Conservation (phyloP, 2,329 filamentous ascomycete genomes). For the Peltaster fructicola region DNA sequence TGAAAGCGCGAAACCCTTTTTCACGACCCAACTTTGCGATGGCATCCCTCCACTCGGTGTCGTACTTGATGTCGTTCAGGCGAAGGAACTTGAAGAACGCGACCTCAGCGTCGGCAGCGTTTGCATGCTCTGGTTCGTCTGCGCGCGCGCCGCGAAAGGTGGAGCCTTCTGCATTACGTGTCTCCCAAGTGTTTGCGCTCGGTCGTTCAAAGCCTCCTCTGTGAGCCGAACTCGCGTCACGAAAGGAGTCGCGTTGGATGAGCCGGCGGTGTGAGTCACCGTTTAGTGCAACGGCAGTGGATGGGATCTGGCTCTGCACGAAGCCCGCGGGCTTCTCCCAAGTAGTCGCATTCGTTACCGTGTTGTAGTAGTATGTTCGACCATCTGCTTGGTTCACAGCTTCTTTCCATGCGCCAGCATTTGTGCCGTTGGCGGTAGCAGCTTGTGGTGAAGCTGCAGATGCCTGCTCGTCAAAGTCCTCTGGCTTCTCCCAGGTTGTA, state of each 20-base stretch:
- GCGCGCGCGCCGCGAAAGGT: slow-evolving; percentile 19
- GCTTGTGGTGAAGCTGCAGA: too few relatives aligned
- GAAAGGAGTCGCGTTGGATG: slow-evolving; percentile 12
- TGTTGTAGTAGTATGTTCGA: slow-evolving; percentile 80
- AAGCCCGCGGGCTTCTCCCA: slow-evolving; percentile 81
- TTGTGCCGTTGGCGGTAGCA: too few relatives aligned
- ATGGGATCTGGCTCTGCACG: slow-evolving; percentile 40
- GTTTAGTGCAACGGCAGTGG: slow-evolving; percentile 72
- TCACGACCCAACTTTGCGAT: slow-evolving; percentile 77
- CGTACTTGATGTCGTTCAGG: slow-evolving; percentile 67
- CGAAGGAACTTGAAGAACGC: slow-evolving; percentile 84
- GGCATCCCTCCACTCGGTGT: slow-evolving; percentile 85
- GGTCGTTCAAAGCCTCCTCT: slow-evolving; percentile 20
- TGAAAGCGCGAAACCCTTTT: slow-evolving; percentile 79
- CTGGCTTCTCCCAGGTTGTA: slow-evolving; percentile 88
- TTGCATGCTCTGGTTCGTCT: slow-evolving; percentile 51
- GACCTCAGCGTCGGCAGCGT: slow-evolving; percentile 72
- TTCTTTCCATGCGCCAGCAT: slow-evolving; percentile 13
- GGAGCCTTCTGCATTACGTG: slow-evolving; percentile 14
- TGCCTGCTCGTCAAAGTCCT: slow-evolving; percentile 41
- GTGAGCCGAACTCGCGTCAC: slow-evolving; percentile 25
- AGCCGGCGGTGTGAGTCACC: slow-evolving; percentile 58
- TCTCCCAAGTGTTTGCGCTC: too few relatives aligned
- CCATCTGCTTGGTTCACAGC: slow-evolving; percentile 31
- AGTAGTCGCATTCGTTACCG: slow-evolving; percentile 68